Evolutionary conservation across 306 rosid species (phyloP).

Genomic region (Begonia loranthoides): DNA sequence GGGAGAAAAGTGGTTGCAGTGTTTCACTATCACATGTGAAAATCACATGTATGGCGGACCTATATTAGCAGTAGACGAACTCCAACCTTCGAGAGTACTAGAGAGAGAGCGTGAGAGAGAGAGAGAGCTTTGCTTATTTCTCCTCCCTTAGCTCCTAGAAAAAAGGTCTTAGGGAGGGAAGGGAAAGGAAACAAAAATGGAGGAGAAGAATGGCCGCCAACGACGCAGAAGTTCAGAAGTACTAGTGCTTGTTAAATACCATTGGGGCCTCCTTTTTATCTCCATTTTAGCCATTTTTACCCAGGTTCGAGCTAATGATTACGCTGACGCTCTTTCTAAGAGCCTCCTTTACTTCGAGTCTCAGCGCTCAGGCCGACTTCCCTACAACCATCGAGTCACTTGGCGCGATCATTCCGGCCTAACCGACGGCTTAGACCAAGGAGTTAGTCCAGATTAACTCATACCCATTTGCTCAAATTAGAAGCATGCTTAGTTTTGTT

Average conservation of each 20-base stretch:
- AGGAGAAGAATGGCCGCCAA: no score
- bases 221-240: conserved; percentile 4
- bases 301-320: conserved; percentile 32
- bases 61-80: background rate
- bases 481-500: no score
- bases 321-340: conserved; percentile 68
- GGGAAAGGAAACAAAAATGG: no score
- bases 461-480: background rate
- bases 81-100: background rate
- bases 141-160: no score
- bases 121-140: conserved; percentile 1
- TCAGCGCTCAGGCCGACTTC: conserved; percentile 86
- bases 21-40: conserved; percentile 4
- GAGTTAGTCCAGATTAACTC: conserved; percentile 24
- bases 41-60: conserved; percentile 4
- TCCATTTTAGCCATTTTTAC: conserved; percentile 18
- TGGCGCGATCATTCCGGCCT: conserved; percentile 98
- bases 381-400: conserved; percentile 78
- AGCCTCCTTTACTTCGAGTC: conserved; percentile 92
- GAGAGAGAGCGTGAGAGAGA: conserved; percentile 3
- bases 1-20: background rate
- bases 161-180: no score
- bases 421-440: conserved; percentile 90
- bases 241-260: conserved; percentile 10
- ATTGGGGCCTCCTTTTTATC: conserved; percentile 16